Percentiles rank a stretch among this genome's conserved stretches.
These are phyloP conservation scores for Axilococcus clingmanii DNA, from an alignment of 139 green algal species.

Conservation along the genomic window DNA sequence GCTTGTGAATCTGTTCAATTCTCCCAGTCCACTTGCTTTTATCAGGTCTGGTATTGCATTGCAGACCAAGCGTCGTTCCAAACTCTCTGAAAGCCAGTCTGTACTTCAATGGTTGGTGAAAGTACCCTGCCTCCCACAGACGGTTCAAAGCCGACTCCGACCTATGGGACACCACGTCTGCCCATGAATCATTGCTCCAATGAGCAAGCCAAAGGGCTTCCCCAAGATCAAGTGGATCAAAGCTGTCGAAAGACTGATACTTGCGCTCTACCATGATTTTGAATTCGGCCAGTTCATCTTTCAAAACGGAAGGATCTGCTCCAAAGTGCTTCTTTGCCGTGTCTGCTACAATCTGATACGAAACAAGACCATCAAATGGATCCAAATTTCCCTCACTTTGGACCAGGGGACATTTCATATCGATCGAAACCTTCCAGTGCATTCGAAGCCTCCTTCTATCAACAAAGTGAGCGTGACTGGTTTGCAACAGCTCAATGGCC, in stretches of 20 bases:
- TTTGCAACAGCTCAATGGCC: constrained; percentile 20
- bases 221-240: constrained; percentile 35
- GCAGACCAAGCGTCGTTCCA: constrained; percentile 37
- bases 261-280: background rate
- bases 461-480: constrained; percentile 29
- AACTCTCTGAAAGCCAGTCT: constrained; percentile 44
- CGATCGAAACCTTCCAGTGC: constrained; percentile 33
- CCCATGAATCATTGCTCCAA: constrained; percentile 17
- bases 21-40: background rate
- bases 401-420: constrained; percentile 26
- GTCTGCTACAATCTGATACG: background rate
- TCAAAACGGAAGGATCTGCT: background rate
- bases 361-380: constrained; percentile 37
- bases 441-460: constrained; percentile 12
- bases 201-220: constrained; percentile 40
- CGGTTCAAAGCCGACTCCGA: constrained; percentile 9
- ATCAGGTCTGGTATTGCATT: constrained; percentile 2
- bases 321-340: background rate
- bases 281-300: background rate
- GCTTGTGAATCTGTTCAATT: constrained; percentile 10
- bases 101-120: constrained; percentile 4
- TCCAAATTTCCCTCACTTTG: constrained; percentile 36
- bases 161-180: background rate
- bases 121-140: constrained; percentile 23
- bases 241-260: constrained; percentile 7